phyloP scores from a whole-genome alignment of 106 monocot genomes.

The Xerophyta viscosa region DNA sequence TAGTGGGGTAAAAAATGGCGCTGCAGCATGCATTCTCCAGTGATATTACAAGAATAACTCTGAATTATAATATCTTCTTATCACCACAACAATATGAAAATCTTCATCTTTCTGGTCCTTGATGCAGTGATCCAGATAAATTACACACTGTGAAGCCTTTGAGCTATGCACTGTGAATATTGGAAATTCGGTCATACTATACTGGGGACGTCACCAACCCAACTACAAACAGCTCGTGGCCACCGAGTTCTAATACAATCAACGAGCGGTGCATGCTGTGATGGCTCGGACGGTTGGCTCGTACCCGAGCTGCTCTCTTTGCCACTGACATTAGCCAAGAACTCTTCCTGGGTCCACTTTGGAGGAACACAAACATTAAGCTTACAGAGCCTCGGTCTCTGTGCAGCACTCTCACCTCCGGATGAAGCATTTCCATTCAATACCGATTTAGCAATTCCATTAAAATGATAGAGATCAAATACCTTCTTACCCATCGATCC shows the following conservation, averaged over 20 bases:
- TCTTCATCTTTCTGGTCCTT: no score
- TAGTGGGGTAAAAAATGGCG: no score
- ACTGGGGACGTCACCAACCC: no score
- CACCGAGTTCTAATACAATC: conserved; percentile 97
- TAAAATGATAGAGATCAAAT: conserved; percentile 88
- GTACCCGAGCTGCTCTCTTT: background rate
- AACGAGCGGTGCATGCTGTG: conserved; percentile 87
- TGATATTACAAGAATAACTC: no score
- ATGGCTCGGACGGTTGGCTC: background rate
- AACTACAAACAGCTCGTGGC: conserved; percentile 65
- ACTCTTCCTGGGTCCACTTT: conserved; percentile 11
- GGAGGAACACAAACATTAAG: conserved; percentile 7
- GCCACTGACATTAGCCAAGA: conserved; percentile 5
- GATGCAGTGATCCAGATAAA: no score
- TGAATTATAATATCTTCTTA: no score
- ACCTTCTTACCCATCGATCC: conserved; percentile 62
- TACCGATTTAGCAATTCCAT: conserved; percentile 48
- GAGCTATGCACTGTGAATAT: no score
- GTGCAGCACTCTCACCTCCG: conserved; percentile 2
- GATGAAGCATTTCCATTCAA: background rate
- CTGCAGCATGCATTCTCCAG: no score
- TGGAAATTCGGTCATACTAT: no score
- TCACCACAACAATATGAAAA: no score
- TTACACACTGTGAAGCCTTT: no score
- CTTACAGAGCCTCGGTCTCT: conserved; percentile 11